Evolutionary conservation across 164 flowering plant genomes (phyloP).

Genomic region (Warburgia ugandensis): DNA sequence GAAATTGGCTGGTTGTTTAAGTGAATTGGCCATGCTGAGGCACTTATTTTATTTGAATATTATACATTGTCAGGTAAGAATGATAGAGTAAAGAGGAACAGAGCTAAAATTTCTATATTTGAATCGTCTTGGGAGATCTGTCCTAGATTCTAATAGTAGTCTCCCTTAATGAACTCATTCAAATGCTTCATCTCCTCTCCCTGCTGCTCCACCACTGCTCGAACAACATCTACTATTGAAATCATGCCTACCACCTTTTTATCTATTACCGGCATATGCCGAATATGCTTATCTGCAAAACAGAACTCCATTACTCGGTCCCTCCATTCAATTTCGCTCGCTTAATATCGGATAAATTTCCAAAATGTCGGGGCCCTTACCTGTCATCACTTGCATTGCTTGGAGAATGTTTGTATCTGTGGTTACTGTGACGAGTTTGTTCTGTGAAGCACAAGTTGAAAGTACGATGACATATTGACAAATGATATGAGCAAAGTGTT

Average conservation of each 20-base stretch:
- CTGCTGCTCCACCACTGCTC: slow-evolving; percentile 74
- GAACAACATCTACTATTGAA: slow-evolving; percentile 78
- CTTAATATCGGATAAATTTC: too few species aligned
- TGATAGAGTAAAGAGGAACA: not conserved
- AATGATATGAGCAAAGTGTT: not conserved
- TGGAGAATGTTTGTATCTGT: slow-evolving; percentile 68
- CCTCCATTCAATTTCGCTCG: not conserved
- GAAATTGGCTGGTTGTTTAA: not conserved
- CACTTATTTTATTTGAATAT: not conserved
- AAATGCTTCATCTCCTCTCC: slow-evolving; percentile 54
- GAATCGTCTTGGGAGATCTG: not conserved
- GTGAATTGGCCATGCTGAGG: not conserved
- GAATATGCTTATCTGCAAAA: slow-evolving; percentile 55
- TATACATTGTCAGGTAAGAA: not conserved
- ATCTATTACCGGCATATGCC: slow-evolving; percentile 85
- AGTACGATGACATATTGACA: not conserved
- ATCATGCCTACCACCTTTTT: slow-evolving; percentile 78
- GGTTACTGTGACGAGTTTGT: slow-evolving; percentile 64
- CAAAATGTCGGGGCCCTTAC: slow-evolving; percentile 17
- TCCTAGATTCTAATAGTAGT: slow-evolving; percentile 41
- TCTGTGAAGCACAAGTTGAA: slow-evolving; percentile 28
- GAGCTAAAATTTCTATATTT: not conserved
- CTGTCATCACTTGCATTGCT: slow-evolving; percentile 92
- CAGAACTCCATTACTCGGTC: slow-evolving; percentile 3
- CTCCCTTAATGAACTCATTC: slow-evolving; percentile 69